Percentiles rank a stretch among this genome's conserved stretches.
Evolutionary conservation across 345 rosid genomes (phyloP).

Genomic region (Hypericum androsaemum): DNA sequence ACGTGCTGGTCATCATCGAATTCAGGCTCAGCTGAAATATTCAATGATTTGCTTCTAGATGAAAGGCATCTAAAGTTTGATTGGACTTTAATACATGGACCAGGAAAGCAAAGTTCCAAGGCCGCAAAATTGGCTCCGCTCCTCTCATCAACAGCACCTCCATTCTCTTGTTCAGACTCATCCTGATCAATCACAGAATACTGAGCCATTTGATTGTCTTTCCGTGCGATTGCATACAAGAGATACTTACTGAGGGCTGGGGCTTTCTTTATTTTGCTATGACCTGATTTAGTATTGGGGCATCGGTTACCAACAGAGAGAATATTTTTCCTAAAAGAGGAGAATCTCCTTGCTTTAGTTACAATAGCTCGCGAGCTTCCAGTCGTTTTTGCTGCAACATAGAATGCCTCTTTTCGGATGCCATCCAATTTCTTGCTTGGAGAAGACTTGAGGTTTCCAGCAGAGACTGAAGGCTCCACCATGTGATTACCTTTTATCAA

Average conservation of each 20-base stretch:
- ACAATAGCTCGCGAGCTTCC: conserved; percentile 15
- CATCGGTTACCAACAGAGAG: conserved; percentile 19
- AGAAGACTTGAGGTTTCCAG: conserved; percentile 23
- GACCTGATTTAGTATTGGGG: conserved; percentile 22
- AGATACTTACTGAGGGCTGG: conserved; percentile 24
- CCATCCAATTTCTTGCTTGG: conserved; percentile 25
- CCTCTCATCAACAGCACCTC: too few relatives aligned
- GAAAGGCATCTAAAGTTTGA: conserved; percentile 27
- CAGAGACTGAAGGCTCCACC: conserved; percentile 21
- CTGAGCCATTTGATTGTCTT: conserved; percentile 31
- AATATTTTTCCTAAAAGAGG: conserved; percentile 28
- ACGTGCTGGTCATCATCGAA: conserved; percentile 35
- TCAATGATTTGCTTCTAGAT: conserved; percentile 24
- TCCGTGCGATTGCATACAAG: conserved; percentile 24
- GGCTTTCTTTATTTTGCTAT: conserved; percentile 18
- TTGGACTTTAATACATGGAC: conserved; percentile 20
- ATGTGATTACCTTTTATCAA: conserved; percentile 15
- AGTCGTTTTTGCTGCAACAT: conserved; percentile 18
- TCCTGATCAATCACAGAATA: conserved; percentile 34
- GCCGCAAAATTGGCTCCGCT: too few relatives aligned
- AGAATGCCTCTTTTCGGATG: conserved; percentile 11
- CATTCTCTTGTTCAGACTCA: too few relatives aligned
- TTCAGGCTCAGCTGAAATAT: conserved; percentile 19
- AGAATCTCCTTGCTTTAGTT: conserved; percentile 23
- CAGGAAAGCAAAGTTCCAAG: conserved; percentile 21